Base-by-base conservation (phyloP, 2,329 filamentous ascomycete genomes). In the Fusarium virguliforme region DNA sequence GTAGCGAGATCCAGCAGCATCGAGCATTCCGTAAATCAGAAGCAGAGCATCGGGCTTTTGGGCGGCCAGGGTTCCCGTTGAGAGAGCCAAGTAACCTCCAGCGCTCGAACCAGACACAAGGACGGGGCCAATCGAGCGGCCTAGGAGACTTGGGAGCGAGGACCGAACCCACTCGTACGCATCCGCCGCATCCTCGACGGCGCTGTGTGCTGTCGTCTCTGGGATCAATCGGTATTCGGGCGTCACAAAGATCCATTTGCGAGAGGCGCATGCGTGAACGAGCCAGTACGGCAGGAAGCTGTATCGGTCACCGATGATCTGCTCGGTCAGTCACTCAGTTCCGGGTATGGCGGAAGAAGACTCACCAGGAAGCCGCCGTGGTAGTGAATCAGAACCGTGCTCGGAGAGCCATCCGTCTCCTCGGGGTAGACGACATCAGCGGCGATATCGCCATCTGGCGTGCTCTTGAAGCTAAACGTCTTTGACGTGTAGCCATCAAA, bases 181-280 rank as follows among this genome's bases (percentile, higher is more conserved):
- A 12, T 75, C 73, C 2, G 56, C 32, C 0, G 64, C 66, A 6
- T 75, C 73, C 0, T 74, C 67, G 0, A 75, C 35, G 0, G 73
- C 54, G 38, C 43, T 50, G 6, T 74, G 73, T 4, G 73, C 73
- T 0, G 69, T 73, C 3, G 69, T 66, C 4, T 75, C 73, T 2
- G 73, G 73, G 2, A 75, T 34, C 22, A 75, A 57, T 0, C 73
- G 73, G 18, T 75, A 75, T 30, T 75, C 73, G 2, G 73, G 73
- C 1, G 64, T 73, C 1, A 75, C 69, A 4, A 75, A 75, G 26
- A 74, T 65, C 73, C 73, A 75, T 60, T 65, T 75, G 8, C 73
- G 67, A 34, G 69, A 60, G 8, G 51, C 59, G 3, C 53, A 64
- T 1, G 64, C 67, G 13, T 75, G 65, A 26, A 75, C 18, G 3